A percentile compares a stretch with the other conserved stretches of the same genome.
phyloP scores from a whole-genome alignment of 2,329 filamentous ascomycete genomes.

The Cytospora schulzeri region DNA sequence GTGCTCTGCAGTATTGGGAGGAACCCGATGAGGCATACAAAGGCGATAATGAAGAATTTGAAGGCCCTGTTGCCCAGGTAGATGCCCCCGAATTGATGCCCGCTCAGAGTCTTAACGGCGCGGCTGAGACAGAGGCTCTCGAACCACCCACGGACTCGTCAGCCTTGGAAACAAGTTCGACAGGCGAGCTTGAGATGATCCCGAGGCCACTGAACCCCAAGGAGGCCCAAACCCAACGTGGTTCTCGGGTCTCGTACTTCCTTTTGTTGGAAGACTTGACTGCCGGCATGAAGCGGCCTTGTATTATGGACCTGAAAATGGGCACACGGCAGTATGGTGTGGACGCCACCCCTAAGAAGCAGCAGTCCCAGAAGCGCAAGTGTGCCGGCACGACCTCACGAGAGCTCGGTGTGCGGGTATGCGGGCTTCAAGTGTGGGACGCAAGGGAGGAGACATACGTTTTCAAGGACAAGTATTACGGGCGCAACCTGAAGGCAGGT shows the following conservation, averaged over 20 bases:
- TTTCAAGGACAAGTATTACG: slow-evolving; percentile 99
- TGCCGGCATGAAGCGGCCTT: slow-evolving; percentile 92
- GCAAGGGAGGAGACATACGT: slow-evolving; percentile 78
- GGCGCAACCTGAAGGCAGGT: slow-evolving; percentile 83
- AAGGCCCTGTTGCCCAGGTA: slow-evolving; percentile 21
- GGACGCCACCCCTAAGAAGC: slow-evolving; percentile 89
- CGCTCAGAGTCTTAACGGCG: slow-evolving; percentile 19
- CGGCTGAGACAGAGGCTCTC: slow-evolving; percentile 24
- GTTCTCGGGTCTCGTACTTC: slow-evolving; percentile 84
- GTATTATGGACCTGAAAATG: slow-evolving; percentile 98
- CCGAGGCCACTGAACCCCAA: slow-evolving; percentile 73
- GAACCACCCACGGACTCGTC: slow-evolving; percentile 32
- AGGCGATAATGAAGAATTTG: slow-evolving; percentile 60
- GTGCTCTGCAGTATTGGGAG: slow-evolving; percentile 88
- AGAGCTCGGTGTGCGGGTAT: slow-evolving; percentile 88
- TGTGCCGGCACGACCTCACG: slow-evolving; percentile 90
- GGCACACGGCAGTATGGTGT: slow-evolving; percentile 95
- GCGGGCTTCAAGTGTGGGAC: slow-evolving; percentile 96
- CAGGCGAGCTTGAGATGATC: slow-evolving; percentile 46
- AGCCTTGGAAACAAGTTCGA: slow-evolving; percentile 43
- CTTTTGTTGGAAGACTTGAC: slow-evolving; percentile 92
- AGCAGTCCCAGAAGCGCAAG: slow-evolving; percentile 88
- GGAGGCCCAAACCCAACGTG: slow-evolving; percentile 66
- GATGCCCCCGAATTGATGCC: slow-evolving; percentile 18
- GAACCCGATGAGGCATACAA: slow-evolving; percentile 85